Percentiles rank a stretch among this genome's conserved stretches.
These are phyloP conservation scores for Alternaria dauci DNA, from an alignment of 2,329 filamentous ascomycete species.

Conservation along the genomic window DNA sequence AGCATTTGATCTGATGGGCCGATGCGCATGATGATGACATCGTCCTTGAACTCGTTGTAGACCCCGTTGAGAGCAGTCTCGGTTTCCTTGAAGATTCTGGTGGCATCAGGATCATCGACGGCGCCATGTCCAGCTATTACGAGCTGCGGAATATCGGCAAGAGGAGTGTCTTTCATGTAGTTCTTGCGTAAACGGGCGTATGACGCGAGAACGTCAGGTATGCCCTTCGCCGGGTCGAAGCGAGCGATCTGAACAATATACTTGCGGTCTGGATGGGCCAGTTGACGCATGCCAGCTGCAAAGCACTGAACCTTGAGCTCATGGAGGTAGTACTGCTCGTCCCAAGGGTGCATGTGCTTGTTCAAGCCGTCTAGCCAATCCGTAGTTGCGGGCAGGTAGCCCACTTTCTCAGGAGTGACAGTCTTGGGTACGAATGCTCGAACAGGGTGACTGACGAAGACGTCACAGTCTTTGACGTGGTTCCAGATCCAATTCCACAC, in stretches of 20 bases:
- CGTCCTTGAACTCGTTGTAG: constrained; percentile 59
- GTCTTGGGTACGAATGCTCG: constrained; percentile 75
- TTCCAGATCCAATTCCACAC: constrained; percentile 80
- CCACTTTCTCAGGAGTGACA: constrained; percentile 72
- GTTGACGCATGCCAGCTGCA: constrained; percentile 65
- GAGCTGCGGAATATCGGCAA: constrained; percentile 71
- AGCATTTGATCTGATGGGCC: constrained; percentile 81
- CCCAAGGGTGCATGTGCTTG: constrained; percentile 75
- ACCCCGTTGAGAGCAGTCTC: constrained; percentile 70
- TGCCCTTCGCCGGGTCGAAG: constrained; percentile 85
- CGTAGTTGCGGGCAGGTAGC: constrained; percentile 80
- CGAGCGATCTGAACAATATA: constrained; percentile 84
- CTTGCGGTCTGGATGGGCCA: constrained; percentile 67
- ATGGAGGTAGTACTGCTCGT: constrained; percentile 75
- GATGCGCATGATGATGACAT: constrained; percentile 79
- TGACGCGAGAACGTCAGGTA: constrained; percentile 76
- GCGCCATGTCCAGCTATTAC: constrained; percentile 81
- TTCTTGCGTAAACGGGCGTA: constrained; percentile 76
- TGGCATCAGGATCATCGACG: constrained; percentile 81
- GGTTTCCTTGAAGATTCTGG: constrained; percentile 74
- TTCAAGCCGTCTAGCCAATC: constrained; percentile 87
- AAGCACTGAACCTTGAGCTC: constrained; percentile 73
- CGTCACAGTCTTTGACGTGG: constrained; percentile 73
- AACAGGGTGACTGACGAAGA: constrained; percentile 85
- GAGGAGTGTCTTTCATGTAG: constrained; percentile 61